phyloP scores from a whole-genome alignment of 371 early-diverging fungal genomes.

The Saksenaea vasiformis region DNA sequence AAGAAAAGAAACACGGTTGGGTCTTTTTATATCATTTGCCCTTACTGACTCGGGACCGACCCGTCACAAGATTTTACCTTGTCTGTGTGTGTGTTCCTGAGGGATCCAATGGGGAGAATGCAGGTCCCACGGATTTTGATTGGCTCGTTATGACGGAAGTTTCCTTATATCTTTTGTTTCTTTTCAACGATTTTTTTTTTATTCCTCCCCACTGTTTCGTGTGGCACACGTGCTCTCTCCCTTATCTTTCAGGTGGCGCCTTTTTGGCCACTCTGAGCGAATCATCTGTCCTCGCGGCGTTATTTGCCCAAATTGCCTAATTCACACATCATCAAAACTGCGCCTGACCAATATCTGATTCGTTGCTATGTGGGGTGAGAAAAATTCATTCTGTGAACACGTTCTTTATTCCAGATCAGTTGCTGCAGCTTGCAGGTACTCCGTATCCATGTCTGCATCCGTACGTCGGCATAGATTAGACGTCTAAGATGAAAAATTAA shows the following conservation, averaged over 20 bases:
- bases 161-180: background rate
- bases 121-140: conserved; percentile 9
- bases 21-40: background rate
- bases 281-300: conserved; percentile 3
- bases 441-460: background rate
- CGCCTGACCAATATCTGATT: conserved; percentile 4
- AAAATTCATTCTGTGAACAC: conserved; percentile 5
- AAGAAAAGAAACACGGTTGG: background rate
- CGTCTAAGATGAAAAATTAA: background rate
- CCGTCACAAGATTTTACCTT: conserved; percentile 1
- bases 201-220: conserved; percentile 9
- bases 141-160: conserved; percentile 14
- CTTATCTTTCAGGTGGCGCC: conserved; percentile 10
- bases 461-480: conserved; percentile 1
- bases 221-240: conserved; percentile 6
- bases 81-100: conserved; percentile 10
- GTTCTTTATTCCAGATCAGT: conserved; percentile 35
- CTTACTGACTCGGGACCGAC: background rate
- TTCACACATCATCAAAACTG: background rate
- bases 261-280: conserved; percentile 11
- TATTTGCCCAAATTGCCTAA: conserved; percentile 4
- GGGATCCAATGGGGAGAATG: background rate
- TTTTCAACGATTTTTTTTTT: background rate
- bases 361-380: conserved; percentile 6
- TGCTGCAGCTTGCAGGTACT: conserved; percentile 14